Percentiles rank a stretch among this genome's conserved stretches.
These are phyloP conservation scores for Wallacemonas sp. DNA, from an alignment of 208 protist species.

Conservation along the genomic window DNA sequence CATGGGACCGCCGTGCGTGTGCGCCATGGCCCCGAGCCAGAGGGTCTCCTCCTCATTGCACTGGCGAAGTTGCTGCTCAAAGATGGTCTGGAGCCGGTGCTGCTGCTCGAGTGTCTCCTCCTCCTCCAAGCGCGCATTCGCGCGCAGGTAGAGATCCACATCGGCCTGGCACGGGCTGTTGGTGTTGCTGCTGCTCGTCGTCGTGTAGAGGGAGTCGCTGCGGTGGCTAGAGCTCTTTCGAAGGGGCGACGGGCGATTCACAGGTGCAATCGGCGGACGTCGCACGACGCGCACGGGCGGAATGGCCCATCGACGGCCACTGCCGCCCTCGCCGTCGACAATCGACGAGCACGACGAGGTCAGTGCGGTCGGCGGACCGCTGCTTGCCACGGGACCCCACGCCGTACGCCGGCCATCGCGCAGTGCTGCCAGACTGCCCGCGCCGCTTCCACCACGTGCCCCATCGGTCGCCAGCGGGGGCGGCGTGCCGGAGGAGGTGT, in stretches of 20 bases:
- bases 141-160: slow-evolving; percentile 6
- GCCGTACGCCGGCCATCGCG: background rate
- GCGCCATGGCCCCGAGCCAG: too few relatives aligned
- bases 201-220: slow-evolving; percentile 16
- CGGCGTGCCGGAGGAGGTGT: too few relatives aligned
- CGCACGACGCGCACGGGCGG: slow-evolving; percentile 16
- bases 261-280: slow-evolving; percentile 7
- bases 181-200: slow-evolving; percentile 10
- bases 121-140: slow-evolving; percentile 13
- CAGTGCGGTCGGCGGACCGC: background rate
- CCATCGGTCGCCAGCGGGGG: too few relatives aligned
- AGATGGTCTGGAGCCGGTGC: slow-evolving; percentile 7
- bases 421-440: too few relatives aligned
- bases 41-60: background rate
- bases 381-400: too few relatives aligned
- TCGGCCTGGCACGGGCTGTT: slow-evolving; percentile 7
- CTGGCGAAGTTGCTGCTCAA: slow-evolving; percentile 12
- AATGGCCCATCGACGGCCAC: slow-evolving; percentile 4
- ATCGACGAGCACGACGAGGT: background rate
- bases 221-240: slow-evolving; percentile 11
- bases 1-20: too few relatives aligned
- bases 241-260: slow-evolving; percentile 10
- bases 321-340: background rate
- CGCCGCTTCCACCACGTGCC: too few relatives aligned
- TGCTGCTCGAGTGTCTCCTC: slow-evolving; percentile 2